Base-by-base conservation (phyloP, 2,329 filamentous ascomycete genomes). In the Aureobasidium sp. region DNA sequence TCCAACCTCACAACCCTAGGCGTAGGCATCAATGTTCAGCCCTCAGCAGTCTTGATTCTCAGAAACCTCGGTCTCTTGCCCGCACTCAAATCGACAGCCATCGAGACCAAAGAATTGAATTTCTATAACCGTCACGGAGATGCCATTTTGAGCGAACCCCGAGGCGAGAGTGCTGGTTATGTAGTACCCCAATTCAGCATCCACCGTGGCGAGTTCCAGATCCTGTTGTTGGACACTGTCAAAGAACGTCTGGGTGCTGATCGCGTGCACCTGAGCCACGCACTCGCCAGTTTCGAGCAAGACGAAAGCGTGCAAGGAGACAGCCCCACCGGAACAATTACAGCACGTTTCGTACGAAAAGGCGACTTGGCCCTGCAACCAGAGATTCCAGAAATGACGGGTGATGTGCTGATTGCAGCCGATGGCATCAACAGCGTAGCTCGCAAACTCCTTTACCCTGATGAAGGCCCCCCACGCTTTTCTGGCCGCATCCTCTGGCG, bases 11-110 rank as follows among this genome's bases (percentile, higher is more conserved):
- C 75, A 7, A 75, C 75, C 7, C 70, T 79, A 6, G 77, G 77
- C 6, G 76, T 78, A 0, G 77, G 77, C 4, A 79, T 80, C 67
- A 79, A 79, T 57, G 73, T 79, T 2, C 77, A 79, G 62, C 77
- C 77, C 0, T 77, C 76, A 4, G 77, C 78, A 1, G 76, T 78
- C 0, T 67, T 79, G 8, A 75, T 79, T 27, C 68, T 79, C 27
- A 71, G 76, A 14, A 77, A 79, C 42, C 68, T 78, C 1, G 77
- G 77, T 4, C 67, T 80, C 1, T 65, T 78, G 12, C 71, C 75
- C 20, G 72, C 72, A 2, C 68, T 80, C 14, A 70, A 76, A 53
- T 71, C 70, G 22, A 77, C 72, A 3, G 77, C 71, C 9, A 72
- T 79, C 48, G 71, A 75, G 63, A 79, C 75, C 2, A 64, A 71